Evolutionary conservation across 257 asterid genomes (phyloP).

Genomic region (Linderniella brevidens): DNA sequence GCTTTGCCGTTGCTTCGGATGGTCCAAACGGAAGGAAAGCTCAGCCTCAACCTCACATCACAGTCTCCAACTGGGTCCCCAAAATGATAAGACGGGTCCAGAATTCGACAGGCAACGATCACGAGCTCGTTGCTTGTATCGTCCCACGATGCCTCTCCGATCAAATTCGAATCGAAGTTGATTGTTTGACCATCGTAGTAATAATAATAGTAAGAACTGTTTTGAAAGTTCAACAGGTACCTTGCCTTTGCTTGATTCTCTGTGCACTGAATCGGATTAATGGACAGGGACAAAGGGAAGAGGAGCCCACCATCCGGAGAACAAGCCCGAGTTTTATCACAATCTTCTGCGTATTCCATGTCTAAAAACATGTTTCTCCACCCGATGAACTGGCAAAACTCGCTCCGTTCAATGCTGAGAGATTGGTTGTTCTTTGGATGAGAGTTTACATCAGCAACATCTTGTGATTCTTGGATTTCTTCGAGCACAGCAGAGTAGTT

Average conservation of each 20-base stretch:
- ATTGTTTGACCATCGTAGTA: constrained; percentile 1
- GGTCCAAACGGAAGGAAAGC: constrained; percentile 27
- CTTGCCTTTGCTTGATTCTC: constrained; percentile 18
- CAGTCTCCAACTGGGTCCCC: constrained; percentile 34
- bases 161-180: constrained; percentile 14
- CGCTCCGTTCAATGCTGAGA: constrained; percentile 11
- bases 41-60: constrained; percentile 30
- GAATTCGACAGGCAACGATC: constrained; percentile 36
- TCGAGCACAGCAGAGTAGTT: constrained; percentile 19
- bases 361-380: constrained; percentile 9
- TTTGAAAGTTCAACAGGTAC: constrained; percentile 16
- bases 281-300: constrained; percentile 17
- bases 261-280: constrained; percentile 30
- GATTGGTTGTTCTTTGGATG: constrained; percentile 5
- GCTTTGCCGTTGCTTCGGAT: constrained; percentile 17
- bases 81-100: constrained; percentile 6
- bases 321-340: constrained; percentile 16
- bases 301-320: constrained; percentile 16
- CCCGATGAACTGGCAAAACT: constrained; percentile 16
- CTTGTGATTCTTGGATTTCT: constrained; percentile 8
- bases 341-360: constrained; percentile 21
- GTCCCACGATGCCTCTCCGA: constrained; percentile 67
- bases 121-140: constrained; percentile 19
- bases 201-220: background rate
- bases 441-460: constrained; percentile 6